phyloP scores from a whole-genome alignment of 345 rosid genomes.

The Isatis tinctoria region DNA sequence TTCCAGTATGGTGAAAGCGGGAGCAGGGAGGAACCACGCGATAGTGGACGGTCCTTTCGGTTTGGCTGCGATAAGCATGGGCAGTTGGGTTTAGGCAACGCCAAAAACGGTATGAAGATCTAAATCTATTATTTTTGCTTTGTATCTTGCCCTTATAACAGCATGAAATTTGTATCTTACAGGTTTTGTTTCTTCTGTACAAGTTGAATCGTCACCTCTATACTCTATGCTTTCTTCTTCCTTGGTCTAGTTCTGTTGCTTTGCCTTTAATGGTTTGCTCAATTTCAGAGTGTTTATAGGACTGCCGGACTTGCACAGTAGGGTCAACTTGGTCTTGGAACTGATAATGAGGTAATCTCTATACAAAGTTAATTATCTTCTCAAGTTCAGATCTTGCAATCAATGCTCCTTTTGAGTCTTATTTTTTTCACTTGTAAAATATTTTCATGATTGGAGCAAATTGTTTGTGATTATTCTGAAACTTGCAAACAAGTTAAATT shows the following conservation, averaged over 20 bases:
- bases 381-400: too few species aligned
- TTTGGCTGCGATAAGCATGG: constrained; percentile 99
- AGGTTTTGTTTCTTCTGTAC: constrained; percentile 42
- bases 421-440: too few species aligned
- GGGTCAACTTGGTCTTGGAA: constrained; percentile 98
- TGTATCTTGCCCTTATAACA: neutral
- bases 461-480: neutral
- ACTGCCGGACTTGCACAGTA: constrained; percentile 98
- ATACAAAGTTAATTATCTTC: too few species aligned
- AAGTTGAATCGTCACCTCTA: constrained; percentile 76
- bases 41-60: constrained; percentile 70
- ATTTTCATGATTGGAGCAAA: neutral
- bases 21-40: constrained; percentile 77
- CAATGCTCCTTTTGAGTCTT: too few species aligned
- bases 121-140: neutral
- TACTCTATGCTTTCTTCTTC: constrained; percentile 68
- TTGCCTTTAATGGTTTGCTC: neutral
- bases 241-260: constrained; percentile 25
- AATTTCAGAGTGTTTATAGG: constrained; percentile 41
- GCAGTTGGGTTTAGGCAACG: constrained; percentile 83
- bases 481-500: constrained; percentile 1
- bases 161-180: neutral
- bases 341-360: too few species aligned
- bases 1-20: constrained; percentile 66
- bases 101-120: constrained; percentile 54